phyloP scores from a whole-genome alignment of 2,329 filamentous ascomycete species.

The Aspergillus aculeatus region DNA sequence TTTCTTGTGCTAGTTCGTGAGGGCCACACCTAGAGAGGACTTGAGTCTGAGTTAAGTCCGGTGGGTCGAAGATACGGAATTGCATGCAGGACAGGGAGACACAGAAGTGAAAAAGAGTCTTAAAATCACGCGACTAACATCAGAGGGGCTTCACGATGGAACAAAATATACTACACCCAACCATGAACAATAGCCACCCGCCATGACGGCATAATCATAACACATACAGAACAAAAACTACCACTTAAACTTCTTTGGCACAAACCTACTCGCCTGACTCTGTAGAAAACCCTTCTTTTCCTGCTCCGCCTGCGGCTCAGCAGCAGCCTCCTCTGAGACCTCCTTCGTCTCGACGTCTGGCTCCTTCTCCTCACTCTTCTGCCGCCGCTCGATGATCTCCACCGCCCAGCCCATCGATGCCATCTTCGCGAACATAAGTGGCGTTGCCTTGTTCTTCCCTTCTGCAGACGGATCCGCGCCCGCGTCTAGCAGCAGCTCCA shows the following conservation, averaged over 20 bases:
- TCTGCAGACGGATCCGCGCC: background rate
- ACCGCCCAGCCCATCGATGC: background rate
- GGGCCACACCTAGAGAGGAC: too few relatives aligned
- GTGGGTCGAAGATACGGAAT: too few relatives aligned
- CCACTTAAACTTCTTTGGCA: background rate
- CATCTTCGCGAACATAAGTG: background rate
- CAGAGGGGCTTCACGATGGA: too few relatives aligned
- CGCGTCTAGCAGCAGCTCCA: background rate
- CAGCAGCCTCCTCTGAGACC: background rate
- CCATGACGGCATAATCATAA: background rate
- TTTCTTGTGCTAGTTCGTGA: constrained; percentile 18
- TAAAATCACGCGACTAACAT: too few relatives aligned
- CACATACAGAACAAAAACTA: background rate
- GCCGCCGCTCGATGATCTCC: background rate
- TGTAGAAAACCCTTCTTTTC: background rate
- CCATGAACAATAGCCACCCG: background rate
- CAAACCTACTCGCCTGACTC: background rate
- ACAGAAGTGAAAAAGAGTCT: too few relatives aligned
- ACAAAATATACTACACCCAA: background rate
- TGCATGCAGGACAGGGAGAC: too few relatives aligned
- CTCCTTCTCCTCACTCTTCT: background rate
- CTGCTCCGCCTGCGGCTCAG: background rate
- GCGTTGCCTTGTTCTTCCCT: background rate
- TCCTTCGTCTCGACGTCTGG: background rate
- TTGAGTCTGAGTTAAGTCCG: too few relatives aligned